Evolutionary conservation across 441 rosid genomes (phyloP), one percentile per base, ranked within the genome.

Genomic region (Bruguiera hainesii): DNA sequence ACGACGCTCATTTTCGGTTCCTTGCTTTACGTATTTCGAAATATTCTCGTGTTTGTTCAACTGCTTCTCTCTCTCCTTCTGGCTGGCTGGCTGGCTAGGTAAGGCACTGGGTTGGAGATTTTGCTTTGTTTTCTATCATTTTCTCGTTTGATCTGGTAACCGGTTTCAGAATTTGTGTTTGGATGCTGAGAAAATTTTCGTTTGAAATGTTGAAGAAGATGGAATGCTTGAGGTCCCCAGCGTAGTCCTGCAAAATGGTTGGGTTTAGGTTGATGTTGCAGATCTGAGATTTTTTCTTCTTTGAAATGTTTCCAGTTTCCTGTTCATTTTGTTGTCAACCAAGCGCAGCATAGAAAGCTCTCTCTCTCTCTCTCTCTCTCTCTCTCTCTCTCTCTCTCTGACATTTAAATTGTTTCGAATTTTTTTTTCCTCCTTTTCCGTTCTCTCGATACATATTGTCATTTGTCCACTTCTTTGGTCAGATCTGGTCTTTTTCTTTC

Each of bases 401-500:
- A 37, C 10, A 37, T 37, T 37, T 37, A 37, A 37, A 37, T 53
- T n/a, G 33, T 57, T 7, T 53, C 42, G 53, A 46, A 50, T 51
- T 9, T 26, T 6, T 1, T 51, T 50, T 59, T 53, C 64, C 7
- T 21, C 57, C 9, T 53, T 37, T 37, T 2, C 46, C 20, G 57
- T 57, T 7, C 25, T 29, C 4, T 7, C 13, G 23, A 19, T 53
- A 2, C 30, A 4, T 37, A 57, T 8, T n/a, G 19, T 28, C 28
- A 59, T 65, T 11, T 72, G 31, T 35, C 3, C 11, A 7, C 21
- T 71, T 74, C 29, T 20, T 46, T 35, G 60, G n/a, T 65, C 75
- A 75, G 82, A 79, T 79, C 82, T 73, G 71, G 67, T 55, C 19
- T 52, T 6, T 33, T 52, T 48, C 33, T 35, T 60, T 15, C 0